A percentile compares a stretch with the other conserved stretches of the same genome.
These are phyloP conservation scores for Neofusicoccum cordaticola DNA, from an alignment of 2,329 filamentous ascomycete genomes.

Conservation along the genomic window DNA sequence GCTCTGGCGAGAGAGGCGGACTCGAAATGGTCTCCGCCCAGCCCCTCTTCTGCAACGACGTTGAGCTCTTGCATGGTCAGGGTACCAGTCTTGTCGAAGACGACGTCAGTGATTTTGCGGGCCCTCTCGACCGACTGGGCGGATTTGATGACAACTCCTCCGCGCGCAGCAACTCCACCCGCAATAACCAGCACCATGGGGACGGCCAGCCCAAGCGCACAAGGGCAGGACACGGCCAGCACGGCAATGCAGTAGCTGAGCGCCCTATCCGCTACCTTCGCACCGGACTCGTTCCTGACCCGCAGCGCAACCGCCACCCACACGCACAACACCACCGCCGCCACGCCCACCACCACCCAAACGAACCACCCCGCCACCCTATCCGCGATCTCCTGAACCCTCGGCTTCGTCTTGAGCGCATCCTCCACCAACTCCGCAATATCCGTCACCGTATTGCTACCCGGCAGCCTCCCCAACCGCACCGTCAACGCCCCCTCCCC, in stretches of 20 bases:
- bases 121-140: slow-evolving; percentile 62
- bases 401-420: slow-evolving; percentile 66
- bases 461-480: not conserved
- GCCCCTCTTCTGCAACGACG: slow-evolving; percentile 21
- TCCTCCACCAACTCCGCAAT: slow-evolving; percentile 71
- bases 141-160: slow-evolving; percentile 69
- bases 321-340: slow-evolving; percentile 54
- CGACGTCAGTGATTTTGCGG: slow-evolving; percentile 60
- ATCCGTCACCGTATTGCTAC: slow-evolving; percentile 21
- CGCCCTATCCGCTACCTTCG: slow-evolving; percentile 52
- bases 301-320: slow-evolving; percentile 62
- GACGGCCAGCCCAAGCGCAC: slow-evolving; percentile 70
- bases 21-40: slow-evolving; percentile 16
- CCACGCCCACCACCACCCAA: slow-evolving; percentile 55
- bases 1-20: slow-evolving; percentile 20
- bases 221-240: slow-evolving; percentile 73
- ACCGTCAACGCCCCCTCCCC: not conserved
- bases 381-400: slow-evolving; percentile 67
- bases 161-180: slow-evolving; percentile 62
- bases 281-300: slow-evolving; percentile 20
- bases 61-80: slow-evolving; percentile 48
- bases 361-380: slow-evolving; percentile 67
- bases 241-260: slow-evolving; percentile 71
- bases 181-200: slow-evolving; percentile 75
- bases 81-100: slow-evolving; percentile 82